phyloP scores from a whole-genome alignment of 2,329 filamentous ascomycete genomes.

The Trichoderma oligosporum region DNA sequence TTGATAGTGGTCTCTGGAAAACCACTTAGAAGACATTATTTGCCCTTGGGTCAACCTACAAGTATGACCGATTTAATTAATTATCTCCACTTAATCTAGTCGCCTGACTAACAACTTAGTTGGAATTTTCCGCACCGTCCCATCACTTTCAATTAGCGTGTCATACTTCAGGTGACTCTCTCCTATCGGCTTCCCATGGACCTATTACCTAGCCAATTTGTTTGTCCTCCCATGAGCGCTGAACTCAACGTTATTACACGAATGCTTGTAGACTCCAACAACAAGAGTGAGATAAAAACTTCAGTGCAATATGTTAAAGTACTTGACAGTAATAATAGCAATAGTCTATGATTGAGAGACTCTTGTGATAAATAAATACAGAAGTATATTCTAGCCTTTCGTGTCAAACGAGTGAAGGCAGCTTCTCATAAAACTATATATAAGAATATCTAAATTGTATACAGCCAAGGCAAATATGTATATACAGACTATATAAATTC shows the following conservation, averaged over 20 bases:
- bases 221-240: too few relatives aligned
- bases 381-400: not conserved
- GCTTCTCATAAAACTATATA: not conserved
- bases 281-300: too few relatives aligned
- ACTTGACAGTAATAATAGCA: too few relatives aligned
- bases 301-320: too few relatives aligned
- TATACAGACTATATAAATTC: not conserved
- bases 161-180: too few relatives aligned
- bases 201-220: too few relatives aligned
- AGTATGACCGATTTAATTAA: not conserved
- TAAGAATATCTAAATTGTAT: not conserved
- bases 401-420: conserved; percentile 13
- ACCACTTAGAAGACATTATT: too few relatives aligned
- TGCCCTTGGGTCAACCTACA: not conserved
- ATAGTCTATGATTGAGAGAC: too few relatives aligned
- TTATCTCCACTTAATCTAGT: not conserved
- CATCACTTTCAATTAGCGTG: too few relatives aligned
- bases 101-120: not conserved
- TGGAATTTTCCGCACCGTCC: not conserved
- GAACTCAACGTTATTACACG: too few relatives aligned
- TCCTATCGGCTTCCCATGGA: too few relatives aligned
- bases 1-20: too few relatives aligned
- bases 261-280: not conserved
- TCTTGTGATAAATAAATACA: not conserved
- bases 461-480: not conserved